Evolutionary conservation across 805 yeast genomes (phyloP), one percentile per base, ranked within the genome.

Genomic region (Kregervanrija fluxuum): DNA sequence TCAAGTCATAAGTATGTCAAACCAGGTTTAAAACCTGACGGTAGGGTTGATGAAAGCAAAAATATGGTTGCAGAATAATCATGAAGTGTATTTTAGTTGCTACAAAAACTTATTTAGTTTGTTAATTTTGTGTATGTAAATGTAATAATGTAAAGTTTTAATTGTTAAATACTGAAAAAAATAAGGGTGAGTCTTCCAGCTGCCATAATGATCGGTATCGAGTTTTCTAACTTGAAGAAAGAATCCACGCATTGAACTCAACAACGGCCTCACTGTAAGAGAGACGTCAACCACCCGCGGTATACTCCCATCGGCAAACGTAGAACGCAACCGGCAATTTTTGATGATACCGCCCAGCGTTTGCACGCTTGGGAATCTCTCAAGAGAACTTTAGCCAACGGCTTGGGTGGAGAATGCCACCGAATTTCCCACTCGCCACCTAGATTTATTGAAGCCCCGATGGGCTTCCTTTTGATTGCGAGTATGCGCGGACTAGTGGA

Each of bases 371-470:
- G 41, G 66, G 67, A 54, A 44, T 54, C 66, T 61, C 66, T 61
- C 66, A 59, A 42, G 66, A 61, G 66, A 55, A 59, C 46, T 49
- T 42, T 45, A 14, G 11, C 8, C 14, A 35, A 40, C 30, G 53
- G 58, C 28, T 38, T 16, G 53, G 59, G 54, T 49, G 62, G 61
- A 48, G 64, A 44, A 53, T 48, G 54, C 62, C 68, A 64, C 68
- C 68, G 68, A 64, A 64, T 64, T 64, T 64, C 68, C 68, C 68
- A 64, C 68, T 64, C 67, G 66, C 65, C 33, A 41, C 30, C 5
- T n/a, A 2, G 10, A 11, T 31, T 22, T 13, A 14, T 14, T 40
- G 45, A 49, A 40, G 38, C 34, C 45, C 46, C 30, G 34, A 35
- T 22, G 15, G 15, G 33, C 41, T 38, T 47, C 58, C 63, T 58